Evolutionary conservation across 2,329 filamentous ascomycete species (phyloP).

Genomic region (Pseudocercospora macadamiae): DNA sequence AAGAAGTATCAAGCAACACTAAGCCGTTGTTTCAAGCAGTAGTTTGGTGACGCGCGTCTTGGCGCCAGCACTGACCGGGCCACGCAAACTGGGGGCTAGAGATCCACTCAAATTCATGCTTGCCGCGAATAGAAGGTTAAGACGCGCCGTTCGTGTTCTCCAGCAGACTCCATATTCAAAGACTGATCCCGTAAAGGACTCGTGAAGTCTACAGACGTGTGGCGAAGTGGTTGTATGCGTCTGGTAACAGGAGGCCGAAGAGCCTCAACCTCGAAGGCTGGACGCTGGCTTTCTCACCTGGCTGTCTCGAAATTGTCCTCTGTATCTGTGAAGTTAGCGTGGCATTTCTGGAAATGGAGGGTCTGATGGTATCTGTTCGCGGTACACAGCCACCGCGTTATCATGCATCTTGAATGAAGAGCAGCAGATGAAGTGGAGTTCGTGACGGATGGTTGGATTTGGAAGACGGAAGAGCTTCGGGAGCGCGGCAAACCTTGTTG

Average conservation of each 20-base stretch:
- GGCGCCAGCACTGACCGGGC: constrained; percentile 3
- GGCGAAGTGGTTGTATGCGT: neutral
- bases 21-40: constrained; percentile 11
- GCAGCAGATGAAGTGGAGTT: neutral
- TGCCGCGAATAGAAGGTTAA: neutral
- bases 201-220: neutral
- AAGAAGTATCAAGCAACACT: constrained; percentile 12
- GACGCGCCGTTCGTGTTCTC: neutral
- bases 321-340: neutral
- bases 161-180: neutral
- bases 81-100: neutral
- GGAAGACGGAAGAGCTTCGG: neutral
- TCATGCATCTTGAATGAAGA: neutral
- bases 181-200: neutral
- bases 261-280: neutral
- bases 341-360: too few species aligned
- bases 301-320: too few species aligned
- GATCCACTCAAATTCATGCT: neutral
- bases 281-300: neutral
- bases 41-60: constrained; percentile 8
- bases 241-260: neutral
- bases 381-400: neutral
- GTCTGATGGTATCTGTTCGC: too few species aligned
- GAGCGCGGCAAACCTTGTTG: neutral
- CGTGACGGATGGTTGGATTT: neutral